Evolutionary conservation across 306 rosid genomes (phyloP).

Genomic region (Fragaria nilgerrensis): DNA sequence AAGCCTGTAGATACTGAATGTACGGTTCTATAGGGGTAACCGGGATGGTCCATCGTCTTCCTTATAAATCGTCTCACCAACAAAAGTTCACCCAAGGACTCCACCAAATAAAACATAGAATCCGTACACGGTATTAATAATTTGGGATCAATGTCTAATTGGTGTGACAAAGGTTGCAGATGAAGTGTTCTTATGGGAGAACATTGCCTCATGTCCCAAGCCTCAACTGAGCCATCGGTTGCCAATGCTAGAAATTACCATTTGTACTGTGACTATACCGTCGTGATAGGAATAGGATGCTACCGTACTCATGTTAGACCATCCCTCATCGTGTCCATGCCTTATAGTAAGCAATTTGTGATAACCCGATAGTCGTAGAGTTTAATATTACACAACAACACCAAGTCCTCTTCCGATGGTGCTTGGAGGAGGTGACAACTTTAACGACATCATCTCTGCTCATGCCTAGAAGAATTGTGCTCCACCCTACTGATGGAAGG

Average conservation of each 20-base stretch:
- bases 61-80: not conserved
- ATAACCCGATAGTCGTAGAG: not conserved
- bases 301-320: not conserved
- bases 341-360: not conserved
- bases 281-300: not conserved
- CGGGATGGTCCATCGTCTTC: not conserved
- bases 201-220: not conserved
- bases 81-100: conserved; percentile 17
- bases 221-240: not conserved
- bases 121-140: not conserved
- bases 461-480: not conserved
- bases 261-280: not conserved
- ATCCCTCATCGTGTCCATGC: not conserved
- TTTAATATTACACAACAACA: too few species aligned
- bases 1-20: not conserved
- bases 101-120: conserved; percentile 1
- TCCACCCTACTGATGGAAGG: not conserved
- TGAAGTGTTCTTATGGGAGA: not conserved
- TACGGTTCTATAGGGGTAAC: not conserved
- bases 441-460: not conserved
- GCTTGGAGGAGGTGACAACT: not conserved
- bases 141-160: not conserved
- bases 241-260: not conserved
- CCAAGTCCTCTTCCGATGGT: too few species aligned
- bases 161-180: not conserved